These are phyloP conservation scores for Boletus sp. DNA, from an alignment of 768 basidiomycete species.

Conservation along the genomic window DNA sequence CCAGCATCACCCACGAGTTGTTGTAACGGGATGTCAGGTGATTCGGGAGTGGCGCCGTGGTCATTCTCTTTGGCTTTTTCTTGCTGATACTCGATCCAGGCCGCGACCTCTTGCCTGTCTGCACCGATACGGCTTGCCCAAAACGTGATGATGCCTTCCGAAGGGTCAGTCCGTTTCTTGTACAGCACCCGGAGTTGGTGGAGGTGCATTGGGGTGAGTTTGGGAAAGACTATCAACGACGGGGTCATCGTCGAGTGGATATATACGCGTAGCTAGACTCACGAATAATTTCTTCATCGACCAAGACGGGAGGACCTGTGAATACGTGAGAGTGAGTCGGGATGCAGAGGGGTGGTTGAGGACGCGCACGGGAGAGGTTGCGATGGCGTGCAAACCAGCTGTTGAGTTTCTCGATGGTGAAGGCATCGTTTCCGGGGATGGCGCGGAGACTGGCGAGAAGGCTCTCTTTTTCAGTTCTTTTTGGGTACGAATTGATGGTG, in stretches of 20 bases:
- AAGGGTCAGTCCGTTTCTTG: constrained; percentile 13
- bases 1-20: background rate
- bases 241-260: background rate
- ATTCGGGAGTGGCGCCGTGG: background rate
- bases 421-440: constrained; percentile 23
- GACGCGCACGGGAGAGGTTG: background rate
- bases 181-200: constrained; percentile 21
- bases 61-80: constrained; percentile 19
- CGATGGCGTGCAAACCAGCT: constrained; percentile 28
- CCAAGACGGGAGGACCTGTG: background rate
- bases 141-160: constrained; percentile 23
- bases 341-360: background rate
- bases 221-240: constrained; percentile 25
- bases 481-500: constrained; percentile 14
- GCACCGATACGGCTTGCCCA: constrained; percentile 27
- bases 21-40: constrained; percentile 11
- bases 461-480: constrained; percentile 6
- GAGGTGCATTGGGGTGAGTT: constrained; percentile 23
- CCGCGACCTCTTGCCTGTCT: constrained; percentile 15
- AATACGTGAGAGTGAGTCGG: background rate
- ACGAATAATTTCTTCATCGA: constrained; percentile 30
- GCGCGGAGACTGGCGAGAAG: constrained; percentile 14
- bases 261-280: constrained; percentile 6
- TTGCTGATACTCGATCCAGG: constrained; percentile 31
- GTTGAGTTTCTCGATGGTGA: constrained; percentile 16